Evolutionary conservation across 192 early-diverging fungal genomes (phyloP).

Genomic region (Diversispora eburnea): DNA sequence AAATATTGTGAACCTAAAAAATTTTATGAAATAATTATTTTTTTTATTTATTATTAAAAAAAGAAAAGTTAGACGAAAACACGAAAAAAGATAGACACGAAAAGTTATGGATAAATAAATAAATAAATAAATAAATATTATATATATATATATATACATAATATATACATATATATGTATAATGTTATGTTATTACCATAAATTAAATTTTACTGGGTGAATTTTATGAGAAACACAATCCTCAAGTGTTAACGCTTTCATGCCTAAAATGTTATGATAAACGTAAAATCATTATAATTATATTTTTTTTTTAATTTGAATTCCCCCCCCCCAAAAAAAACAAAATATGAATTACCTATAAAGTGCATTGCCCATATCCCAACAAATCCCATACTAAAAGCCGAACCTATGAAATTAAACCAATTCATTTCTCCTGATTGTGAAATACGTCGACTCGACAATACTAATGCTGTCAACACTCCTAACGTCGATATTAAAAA

Average conservation of each 20-base stretch:
- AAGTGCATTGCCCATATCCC: conserved; percentile 47
- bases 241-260: no score
- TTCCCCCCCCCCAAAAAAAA: conserved; percentile 14
- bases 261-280: no score
- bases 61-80: not conserved
- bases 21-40: conserved; percentile 2
- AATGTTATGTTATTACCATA: no score
- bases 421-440: conserved; percentile 29
- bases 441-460: conserved; percentile 38
- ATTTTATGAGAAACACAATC: no score
- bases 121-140: no score
- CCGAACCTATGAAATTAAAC: conserved; percentile 35
- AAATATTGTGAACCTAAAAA: conserved; percentile 31
- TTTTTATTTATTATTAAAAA: not conserved
- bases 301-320: not conserved
- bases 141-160: no score
- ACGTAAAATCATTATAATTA: not conserved
- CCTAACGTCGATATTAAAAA: conserved; percentile 38
- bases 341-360: conserved; percentile 38
- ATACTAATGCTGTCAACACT: conserved; percentile 39
- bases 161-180: no score
- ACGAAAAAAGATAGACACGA: no score
- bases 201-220: no score
- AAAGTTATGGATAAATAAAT: no score
- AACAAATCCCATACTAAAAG: conserved; percentile 41